Evolutionary conservation across 495 filamentous ascomycete genomes (phyloP).

Genomic region (Podospora sp.): DNA sequence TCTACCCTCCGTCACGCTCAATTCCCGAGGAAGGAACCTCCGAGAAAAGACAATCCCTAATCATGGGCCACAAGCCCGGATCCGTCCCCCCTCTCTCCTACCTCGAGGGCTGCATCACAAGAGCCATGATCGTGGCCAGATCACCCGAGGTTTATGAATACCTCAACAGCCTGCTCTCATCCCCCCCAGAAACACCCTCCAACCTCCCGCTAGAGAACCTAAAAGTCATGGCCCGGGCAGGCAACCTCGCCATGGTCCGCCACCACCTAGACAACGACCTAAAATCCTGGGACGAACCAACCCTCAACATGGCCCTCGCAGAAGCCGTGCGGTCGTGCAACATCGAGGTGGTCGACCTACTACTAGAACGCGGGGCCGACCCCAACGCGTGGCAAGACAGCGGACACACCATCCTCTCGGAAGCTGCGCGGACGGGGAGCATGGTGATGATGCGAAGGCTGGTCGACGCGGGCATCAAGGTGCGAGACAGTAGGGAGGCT

Average conservation of each 20-base stretch:
- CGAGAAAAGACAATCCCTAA: neutral
- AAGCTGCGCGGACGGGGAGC: neutral
- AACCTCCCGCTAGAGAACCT: too few relatives aligned
- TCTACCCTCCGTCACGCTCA: neutral
- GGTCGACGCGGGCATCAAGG: neutral
- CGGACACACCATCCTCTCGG: neutral
- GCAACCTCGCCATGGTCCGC: neutral
- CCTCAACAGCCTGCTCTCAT: neutral
- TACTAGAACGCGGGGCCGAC: neutral
- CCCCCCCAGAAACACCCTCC: too few relatives aligned
- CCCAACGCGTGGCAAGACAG: neutral
- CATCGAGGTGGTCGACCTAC: neutral
- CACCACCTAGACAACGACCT: neutral
- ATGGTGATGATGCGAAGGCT: neutral
- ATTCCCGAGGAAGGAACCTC: neutral
- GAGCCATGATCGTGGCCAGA: neutral
- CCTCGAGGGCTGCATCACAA: neutral
- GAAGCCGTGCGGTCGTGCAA: neutral
- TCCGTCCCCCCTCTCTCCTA: neutral
- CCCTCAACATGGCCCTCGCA: neutral
- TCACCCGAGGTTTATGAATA: neutral
- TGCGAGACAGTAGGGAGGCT: neutral
- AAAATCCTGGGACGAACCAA: neutral
- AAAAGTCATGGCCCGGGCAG: neutral
- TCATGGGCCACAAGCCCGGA: neutral